Base-by-base conservation (phyloP, 306 rosid species). In the Acacia crassicarpa region DNA sequence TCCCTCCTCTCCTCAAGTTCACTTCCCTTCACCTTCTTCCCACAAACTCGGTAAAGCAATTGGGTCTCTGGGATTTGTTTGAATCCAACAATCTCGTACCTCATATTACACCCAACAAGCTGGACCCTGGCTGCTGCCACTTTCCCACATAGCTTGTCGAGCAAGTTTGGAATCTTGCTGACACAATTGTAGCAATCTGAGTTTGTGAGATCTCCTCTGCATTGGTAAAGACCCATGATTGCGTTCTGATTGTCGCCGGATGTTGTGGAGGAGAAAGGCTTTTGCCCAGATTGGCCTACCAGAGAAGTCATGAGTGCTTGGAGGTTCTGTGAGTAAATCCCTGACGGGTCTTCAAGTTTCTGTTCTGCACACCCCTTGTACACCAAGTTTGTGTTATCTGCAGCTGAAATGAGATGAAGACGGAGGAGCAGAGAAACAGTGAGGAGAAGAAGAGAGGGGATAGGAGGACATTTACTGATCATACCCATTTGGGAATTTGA, bases 131-230 rank as follows among this genome's bases (percentile, higher is more conserved):
- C 91, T 0, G 97, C 97, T 8, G 65, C 40, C 61, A 87, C 89
- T 19, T 83, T 65, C 35, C 85, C 91, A 61, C 98, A 94, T 51
- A 87, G 77, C 27, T 78, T 84, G 15, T 79, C 79, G 5, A 83
- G 79, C 84, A 84, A 76, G 5, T 81, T 75, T 67, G 90, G 84
- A 56, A 87, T 78, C 76, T 84, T 91, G 76, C 85, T 76, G 17
- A 93, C 88, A 15, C 98, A 93, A 79, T 38, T 78, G 87, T 75
- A 65, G 86, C 98, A 94, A 27, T 83, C 77, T 22, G 71, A 27
- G 80, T 59, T 49, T 33, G 90, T 40, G 80, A 94, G 93, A 84
- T 94, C 98, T 6, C 97, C 98, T 76, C 95, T 82, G 88, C 98
- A 94, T 87, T 94, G 95, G 82, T 77, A 94, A 6, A 85, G 62